Base-by-base conservation (phyloP, 106 monocot genomes). In the Chionographis japonica region DNA sequence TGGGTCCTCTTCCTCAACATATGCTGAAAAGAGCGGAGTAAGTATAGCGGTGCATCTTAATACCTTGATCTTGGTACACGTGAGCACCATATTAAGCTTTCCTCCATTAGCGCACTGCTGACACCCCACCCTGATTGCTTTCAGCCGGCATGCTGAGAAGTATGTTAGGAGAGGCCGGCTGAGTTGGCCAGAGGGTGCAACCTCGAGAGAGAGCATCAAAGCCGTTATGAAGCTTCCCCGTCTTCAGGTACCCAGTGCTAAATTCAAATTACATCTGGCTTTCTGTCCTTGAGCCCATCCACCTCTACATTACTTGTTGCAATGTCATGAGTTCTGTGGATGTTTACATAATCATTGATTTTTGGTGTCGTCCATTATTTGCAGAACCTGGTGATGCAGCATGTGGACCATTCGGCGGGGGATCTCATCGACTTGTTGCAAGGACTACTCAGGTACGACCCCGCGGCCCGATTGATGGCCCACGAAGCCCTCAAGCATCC, bases 1-100 rank as follows among this genome's bases (percentile, higher is more conserved):
- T 89, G 11, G 93, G 93, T 27, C 79, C 89, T 54, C 52, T 93
- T 37, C 93, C 93, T 12, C 68, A 60, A 36, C 89, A 86, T 53
- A 79, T 97, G 82, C 56, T 92, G 46, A 89, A 72, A 63, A 82
- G 67, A 80, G 86, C 86, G 17, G 91, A 88, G 95, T 95, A 75
- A 76, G 90, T 67, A 1, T n/a, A 6, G 8, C 40, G 3, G 4
- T 20, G 12, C 4, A 12, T 40, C 27, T 27, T 27, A 27, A 27
- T 60, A 4, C 6, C 41, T 38, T 7, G 3, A 8, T 46, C 8
- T 46, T 46, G 46, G 8, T 46, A 8, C 14, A 10, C 18, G 20
- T 58, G n/a, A 16, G 10, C 4, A 12, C 6, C 8, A 16, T 58
- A 56, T 0, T 56, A 20, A 49, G 20, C 12, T 43, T 49, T 64